Conservation (phyloP, 495 filamentous ascomycete genomes). For the Penicillium riverlandense region DNA sequence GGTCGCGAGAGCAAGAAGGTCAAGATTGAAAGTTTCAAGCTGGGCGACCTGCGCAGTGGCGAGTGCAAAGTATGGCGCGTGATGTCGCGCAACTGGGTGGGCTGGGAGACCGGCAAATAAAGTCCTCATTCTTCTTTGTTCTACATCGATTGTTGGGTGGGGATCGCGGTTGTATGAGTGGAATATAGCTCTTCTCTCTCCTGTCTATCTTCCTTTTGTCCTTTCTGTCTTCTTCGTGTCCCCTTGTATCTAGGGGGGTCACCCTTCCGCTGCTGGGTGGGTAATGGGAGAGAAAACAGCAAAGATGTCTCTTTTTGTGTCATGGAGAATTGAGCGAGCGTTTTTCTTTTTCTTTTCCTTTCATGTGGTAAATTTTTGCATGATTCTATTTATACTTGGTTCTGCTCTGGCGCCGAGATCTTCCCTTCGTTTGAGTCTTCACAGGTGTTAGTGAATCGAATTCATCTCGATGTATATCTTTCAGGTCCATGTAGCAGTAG, state of each 20-base stretch:
- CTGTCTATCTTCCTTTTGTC: conserved; percentile 6
- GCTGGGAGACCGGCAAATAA: conserved; percentile 57
- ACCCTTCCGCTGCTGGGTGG: conserved; percentile 7
- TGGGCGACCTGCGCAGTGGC: conserved; percentile 85
- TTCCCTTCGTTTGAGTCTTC: not conserved
- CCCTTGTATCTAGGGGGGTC: not conserved
- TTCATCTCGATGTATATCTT: conserved; percentile 1
- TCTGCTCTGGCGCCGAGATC: too few species aligned
- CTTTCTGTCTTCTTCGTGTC: conserved; percentile 1
- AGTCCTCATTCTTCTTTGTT: conserved; percentile 6
- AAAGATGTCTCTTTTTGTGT: conserved; percentile 8
- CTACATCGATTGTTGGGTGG: conserved; percentile 9
- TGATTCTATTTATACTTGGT: conserved; percentile 1
- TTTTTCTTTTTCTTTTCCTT: conserved; percentile 12
- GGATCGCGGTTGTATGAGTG: conserved; percentile 13
- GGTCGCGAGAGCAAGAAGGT: conserved; percentile 92
- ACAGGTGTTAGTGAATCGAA: not conserved
- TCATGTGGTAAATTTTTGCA: conserved; percentile 13
- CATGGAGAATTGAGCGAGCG: conserved; percentile 24
- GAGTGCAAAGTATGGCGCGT: conserved; percentile 98
- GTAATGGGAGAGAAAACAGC: conserved; percentile 12
- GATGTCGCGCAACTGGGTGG: conserved; percentile 86
- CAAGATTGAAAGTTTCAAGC: conserved; percentile 85
- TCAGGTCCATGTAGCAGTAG: conserved; percentile 5
- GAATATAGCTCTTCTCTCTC: conserved; percentile 6